Evolutionary conservation across 331 rosid species (phyloP), one percentile per base, ranked within the genome.

Genomic region (Spiraea crenata): DNA sequence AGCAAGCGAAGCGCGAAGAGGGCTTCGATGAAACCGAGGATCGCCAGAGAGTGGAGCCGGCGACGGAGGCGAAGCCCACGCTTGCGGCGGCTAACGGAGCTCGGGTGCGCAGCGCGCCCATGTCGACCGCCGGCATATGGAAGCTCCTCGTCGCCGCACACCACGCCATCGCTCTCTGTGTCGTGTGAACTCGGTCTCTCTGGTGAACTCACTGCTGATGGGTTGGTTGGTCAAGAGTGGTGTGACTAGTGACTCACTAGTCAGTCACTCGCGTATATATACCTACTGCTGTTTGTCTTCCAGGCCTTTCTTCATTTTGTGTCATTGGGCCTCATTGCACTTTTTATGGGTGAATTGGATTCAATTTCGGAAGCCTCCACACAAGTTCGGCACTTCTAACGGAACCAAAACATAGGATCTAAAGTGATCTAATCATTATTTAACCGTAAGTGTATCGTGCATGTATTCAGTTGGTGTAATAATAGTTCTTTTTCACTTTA

Each of bases 1-100:
- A 70, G 82, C 88, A 89, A 52, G 93, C 89, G 67, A 92, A 89
- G 56, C 93, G 89, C n/a, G 58, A 2, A 74, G 80, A 55, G 70
- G 84, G 92, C 37, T 84, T 85, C 38, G 79, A 70, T 58, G 78
- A 71, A 11, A 70, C 62, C 70, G 78, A 72, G 31, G 84, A 75
- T 56, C 87, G 90, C 85, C 88, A 85, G 44, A 85, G 63, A 64
- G 79, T 69, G 54, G 88, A 71, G 60, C 91, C 86, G 25, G 82
- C 89, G 3, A 77, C 77, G 7, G 96, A 82, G 57, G 73, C 82
- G 12, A 82, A 80, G 37, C 97, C 96, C 3, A 69, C 70, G 34
- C 87, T 25, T 25, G 31, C 83, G 67, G 72, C 82, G 3, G 86
- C 82, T 2, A 85, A 5, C 0, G 86, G 85, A 67, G 82, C 77